Evolutionary conservation across 768 basidiomycete genomes (phyloP), one percentile per base, ranked within the genome.

Genomic region (Russula dissimulans): DNA sequence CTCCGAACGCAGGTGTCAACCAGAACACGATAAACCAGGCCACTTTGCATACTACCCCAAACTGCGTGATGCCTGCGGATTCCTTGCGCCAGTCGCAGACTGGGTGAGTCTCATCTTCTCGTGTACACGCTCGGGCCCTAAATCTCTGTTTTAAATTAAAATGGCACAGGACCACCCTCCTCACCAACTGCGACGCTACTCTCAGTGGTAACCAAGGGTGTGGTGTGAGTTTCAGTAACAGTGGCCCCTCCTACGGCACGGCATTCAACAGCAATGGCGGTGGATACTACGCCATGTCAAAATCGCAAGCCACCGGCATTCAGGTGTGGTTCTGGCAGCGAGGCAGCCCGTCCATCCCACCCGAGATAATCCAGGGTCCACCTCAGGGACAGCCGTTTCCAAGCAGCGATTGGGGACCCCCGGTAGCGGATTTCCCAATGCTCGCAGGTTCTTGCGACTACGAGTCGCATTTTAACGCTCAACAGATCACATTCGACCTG

Each of bases 291-390:
- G 83, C 75, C 50, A 74, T 84, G 75, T 67, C 72, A 59, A 77
- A 78, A 43, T 73, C 76, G 29, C 56, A 50, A 9, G 43, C 60
- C 0, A 71, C 69, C 3, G 82, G 83, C 26, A 74, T 88, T 43
- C 76, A 74, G 54, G 69, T 86, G 34, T 89, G 83, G 81, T 87
- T 83, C 69, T 85, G 81, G 81, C 67, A 79, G 12, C 73, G 83
- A 43, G 63, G 74, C 67, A 76, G 78, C 60, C 29, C 68, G 10
- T 57, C 58, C n/a, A 74, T 82, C 4, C 84, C 85, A 7, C 44
- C 56, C 59, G 75, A 74, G 59, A 69, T 82, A 62, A 66, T 66
- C 22, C 42, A 69, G 1, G 57, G 61, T 1, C 53, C 11, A 17
- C 18, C 53, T 43, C 17, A 34, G 49, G 14, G 14, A 49, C 42